Evolutionary conservation across 495 filamentous ascomycete species (phyloP).

Genomic region (Hyaloscypha hepaticicola): DNA sequence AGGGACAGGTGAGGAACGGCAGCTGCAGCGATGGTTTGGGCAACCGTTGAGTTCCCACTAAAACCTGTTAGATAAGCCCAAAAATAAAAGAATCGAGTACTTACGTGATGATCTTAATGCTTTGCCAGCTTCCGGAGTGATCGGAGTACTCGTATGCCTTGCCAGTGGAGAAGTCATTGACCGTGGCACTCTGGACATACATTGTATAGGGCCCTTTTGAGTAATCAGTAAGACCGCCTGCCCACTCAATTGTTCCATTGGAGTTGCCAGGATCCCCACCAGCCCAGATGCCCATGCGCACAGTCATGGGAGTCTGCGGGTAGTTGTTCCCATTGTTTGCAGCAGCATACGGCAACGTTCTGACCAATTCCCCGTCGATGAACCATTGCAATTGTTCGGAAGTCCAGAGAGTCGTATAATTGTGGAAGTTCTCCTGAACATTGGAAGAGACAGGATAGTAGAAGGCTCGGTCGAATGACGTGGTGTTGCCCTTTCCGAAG

Average conservation of each 20-base stretch:
- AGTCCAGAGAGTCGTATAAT: constrained; percentile 85
- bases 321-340: constrained; percentile 65
- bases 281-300: constrained; percentile 84
- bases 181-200: constrained; percentile 63
- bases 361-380: constrained; percentile 67
- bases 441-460: constrained; percentile 55
- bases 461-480: constrained; percentile 58
- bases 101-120: constrained; percentile 66
- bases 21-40: constrained; percentile 38
- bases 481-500: constrained; percentile 79
- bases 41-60: constrained; percentile 64
- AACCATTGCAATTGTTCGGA: constrained; percentile 66
- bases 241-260: constrained; percentile 64
- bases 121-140: constrained; percentile 62
- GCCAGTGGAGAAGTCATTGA: constrained; percentile 68
- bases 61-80: constrained; percentile 2
- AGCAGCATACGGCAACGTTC: constrained; percentile 62
- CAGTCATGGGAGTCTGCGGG: constrained; percentile 84
- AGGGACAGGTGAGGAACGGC: constrained; percentile 36
- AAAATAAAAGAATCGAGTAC: constrained; percentile 29
- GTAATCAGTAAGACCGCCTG: constrained; percentile 76
- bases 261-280: constrained; percentile 70
- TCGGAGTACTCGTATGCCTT: constrained; percentile 70
- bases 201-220: constrained; percentile 69
- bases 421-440: constrained; percentile 60